Evolutionary conservation across 73 alveolate species (phyloP).

Genomic region (Tetrahymena malaccensis): DNA sequence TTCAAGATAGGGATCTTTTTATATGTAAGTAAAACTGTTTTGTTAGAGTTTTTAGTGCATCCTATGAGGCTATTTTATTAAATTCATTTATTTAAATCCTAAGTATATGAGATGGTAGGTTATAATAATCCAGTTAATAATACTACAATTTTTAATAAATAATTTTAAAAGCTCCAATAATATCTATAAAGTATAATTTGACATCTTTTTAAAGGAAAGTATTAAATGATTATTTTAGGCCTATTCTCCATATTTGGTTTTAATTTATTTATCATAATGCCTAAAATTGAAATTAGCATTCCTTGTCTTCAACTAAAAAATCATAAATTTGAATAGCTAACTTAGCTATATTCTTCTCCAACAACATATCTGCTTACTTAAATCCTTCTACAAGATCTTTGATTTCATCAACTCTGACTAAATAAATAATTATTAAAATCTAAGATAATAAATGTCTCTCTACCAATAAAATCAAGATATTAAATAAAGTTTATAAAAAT

Average conservation of each 20-base stretch:
- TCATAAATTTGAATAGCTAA: conserved; percentile 45
- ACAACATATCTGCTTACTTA: conserved; percentile 1
- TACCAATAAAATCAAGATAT: conserved; percentile 32
- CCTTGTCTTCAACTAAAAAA: too few species aligned
- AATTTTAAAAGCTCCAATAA: conserved; percentile 16
- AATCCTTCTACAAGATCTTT: conserved; percentile 60
- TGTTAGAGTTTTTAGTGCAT: neutral
- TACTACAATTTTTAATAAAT: conserved; percentile 38
- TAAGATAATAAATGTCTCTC: conserved; percentile 14
- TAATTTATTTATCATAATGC: too few species aligned
- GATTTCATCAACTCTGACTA: conserved; percentile 59
- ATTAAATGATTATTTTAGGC: conserved; percentile 43
- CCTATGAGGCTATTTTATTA: neutral
- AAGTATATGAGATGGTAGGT: neutral
- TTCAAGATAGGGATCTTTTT: too few species aligned
- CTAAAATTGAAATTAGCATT: too few species aligned
- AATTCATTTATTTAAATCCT: neutral
- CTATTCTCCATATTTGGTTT: too few species aligned
- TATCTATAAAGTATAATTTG: conserved; percentile 34
- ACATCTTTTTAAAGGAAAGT: conserved; percentile 33
- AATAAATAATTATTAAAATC: conserved; percentile 40
- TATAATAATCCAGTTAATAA: neutral
- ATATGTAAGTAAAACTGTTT: too few species aligned
- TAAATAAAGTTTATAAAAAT: conserved; percentile 45
- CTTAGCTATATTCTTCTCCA: conserved; percentile 47